Evolutionary conservation across 345 rosid genomes (phyloP), one percentile per base, ranked within the genome.

Genomic region (Cardamine resedifolia): DNA sequence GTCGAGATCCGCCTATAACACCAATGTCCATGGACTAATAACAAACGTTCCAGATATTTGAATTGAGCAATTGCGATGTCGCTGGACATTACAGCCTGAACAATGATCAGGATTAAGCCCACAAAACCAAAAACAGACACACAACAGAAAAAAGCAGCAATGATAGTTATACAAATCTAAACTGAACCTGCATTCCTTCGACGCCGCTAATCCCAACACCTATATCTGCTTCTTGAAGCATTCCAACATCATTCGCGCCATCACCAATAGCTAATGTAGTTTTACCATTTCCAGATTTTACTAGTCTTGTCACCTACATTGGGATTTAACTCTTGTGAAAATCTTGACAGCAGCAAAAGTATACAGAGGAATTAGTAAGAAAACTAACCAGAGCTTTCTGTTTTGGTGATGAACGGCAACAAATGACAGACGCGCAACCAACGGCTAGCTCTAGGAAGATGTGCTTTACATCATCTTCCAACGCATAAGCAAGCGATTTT

Each of bases 211-310:
- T 94, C 44, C 98, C 98, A 36, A 94, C 50, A 38, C 98, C 98
- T 39, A 94, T 85, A 71, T 94, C 98, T 59, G 98, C 98, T 81
- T 94, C 98, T 72, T 91, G 98, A 67, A 94, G 98, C 98, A 94
- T 94, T 55, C 98, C 98, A 52, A 94, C 98, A 70, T 94, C 98
- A 75, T 94, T 94, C 16, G 98, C 98, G 44, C 98, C 98, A 80
- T 94, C 98, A 51, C 98, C 98, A 26, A 94, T 86, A 7, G 94
- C 98, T 56, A 94, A 81, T 3, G 96, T 94, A 12, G 96, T 89
- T 76, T 81, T 90, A 66, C 89, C 83, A 7, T 86, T 90, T 72
- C 94, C 96, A 24, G 81, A 68, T 83, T 93, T 94, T 69, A 94
- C 98, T 53, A 94, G 77, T 81, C 91, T 85, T 2, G 98, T 91